Base-by-base conservation (phyloP, 495 filamentous ascomycete genomes). In the Aspergillus diversus region DNA sequence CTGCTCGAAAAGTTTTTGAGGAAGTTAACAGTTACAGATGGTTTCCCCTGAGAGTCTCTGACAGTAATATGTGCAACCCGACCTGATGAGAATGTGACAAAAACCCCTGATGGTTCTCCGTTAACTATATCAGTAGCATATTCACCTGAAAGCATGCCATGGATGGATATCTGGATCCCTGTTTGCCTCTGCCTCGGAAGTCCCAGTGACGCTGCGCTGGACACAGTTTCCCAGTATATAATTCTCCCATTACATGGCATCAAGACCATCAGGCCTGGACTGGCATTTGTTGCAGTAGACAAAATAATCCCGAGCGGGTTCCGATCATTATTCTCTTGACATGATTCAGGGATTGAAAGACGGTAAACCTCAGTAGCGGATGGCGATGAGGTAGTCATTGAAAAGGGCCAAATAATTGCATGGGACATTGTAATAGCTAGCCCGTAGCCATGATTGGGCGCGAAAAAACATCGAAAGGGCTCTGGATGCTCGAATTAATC, bases 161-260 rank as follows among this genome's bases (percentile, higher is more conserved):
- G 76, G 53, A 94, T 86, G 16, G 80, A 77, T 12, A 88, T 88
- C 66, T 97, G 89, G 2, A 97, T 83, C 16, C 92, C 90, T 64
- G 83, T 86, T 65, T 87, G 87, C 70, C 89, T 90, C 65, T 95
- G 89, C 52, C 89, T 85, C 50, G 90, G 86, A 33, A 92, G 83
- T 61, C 89, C 90, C 12, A 92, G 73, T 6, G 89, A 89, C 32
- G 91, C 86, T 32, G 91, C 92, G 73, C 86, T 90, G 17, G 93
- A 89, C 52, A 98, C 88, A 32, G 91, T 92, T 71, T 98, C 96
- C 94, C 93, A 99, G 74, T 93, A 99, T 39, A 89, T 86, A 51
- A 98, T 84, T 71, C 87, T 94, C 33, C 95, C 95, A 37, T 82
- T 92, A 16, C 83, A 83, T 2, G 93, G 92, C 76, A 92, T 89